These are phyloP conservation scores for Daldinia eschscholtzii DNA, from an alignment of 2,329 filamentous ascomycete species.

Conservation along the genomic window DNA sequence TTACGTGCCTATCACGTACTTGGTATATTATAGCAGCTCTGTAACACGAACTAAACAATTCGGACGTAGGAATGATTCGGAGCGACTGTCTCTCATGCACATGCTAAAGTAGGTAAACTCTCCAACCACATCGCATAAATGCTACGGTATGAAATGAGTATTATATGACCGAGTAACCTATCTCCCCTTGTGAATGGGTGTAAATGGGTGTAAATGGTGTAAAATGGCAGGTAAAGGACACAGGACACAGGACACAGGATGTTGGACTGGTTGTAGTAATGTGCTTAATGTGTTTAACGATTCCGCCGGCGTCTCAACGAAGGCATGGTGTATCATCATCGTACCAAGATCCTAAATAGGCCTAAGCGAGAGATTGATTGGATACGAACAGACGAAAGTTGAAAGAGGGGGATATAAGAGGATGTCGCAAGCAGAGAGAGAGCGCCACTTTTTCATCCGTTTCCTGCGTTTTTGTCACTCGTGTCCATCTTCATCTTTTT, in stretches of 20 bases:
- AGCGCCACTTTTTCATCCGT: slow-evolving; percentile 7
- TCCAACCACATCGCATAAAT: slow-evolving; percentile 12
- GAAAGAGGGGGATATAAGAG: slow-evolving; percentile 13
- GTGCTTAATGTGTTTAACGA: slow-evolving; percentile 29
- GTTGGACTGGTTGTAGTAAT: slow-evolving; percentile 23
- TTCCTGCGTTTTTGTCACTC: slow-evolving; percentile 1
- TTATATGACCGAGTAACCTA: slow-evolving; percentile 7
- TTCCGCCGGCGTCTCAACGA: slow-evolving; percentile 29
- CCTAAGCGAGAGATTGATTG: slow-evolving; percentile 39
- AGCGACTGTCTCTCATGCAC: not conserved
- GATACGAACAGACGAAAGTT: slow-evolving; percentile 20
- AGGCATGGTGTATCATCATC: slow-evolving; percentile 35
- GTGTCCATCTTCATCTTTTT: slow-evolving; percentile 34
- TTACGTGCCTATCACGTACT: slow-evolving; percentile 17
- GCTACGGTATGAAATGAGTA: slow-evolving; percentile 16
- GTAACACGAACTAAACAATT: slow-evolving; percentile 14
- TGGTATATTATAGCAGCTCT: slow-evolving; percentile 4
- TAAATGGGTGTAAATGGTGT: no score
- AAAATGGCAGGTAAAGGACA: slow-evolving; percentile 2
- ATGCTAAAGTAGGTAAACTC: slow-evolving; percentile 5
- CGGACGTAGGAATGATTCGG: slow-evolving; percentile 24
- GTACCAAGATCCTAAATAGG: slow-evolving; percentile 31
- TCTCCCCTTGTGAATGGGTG: slow-evolving; percentile 11
- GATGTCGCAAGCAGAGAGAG: slow-evolving; percentile 24
- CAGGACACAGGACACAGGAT: slow-evolving; percentile 16